Evolutionary conservation across 2,329 filamentous ascomycete genomes (phyloP).

Genomic region (Pseudohalonectria lignicola): DNA sequence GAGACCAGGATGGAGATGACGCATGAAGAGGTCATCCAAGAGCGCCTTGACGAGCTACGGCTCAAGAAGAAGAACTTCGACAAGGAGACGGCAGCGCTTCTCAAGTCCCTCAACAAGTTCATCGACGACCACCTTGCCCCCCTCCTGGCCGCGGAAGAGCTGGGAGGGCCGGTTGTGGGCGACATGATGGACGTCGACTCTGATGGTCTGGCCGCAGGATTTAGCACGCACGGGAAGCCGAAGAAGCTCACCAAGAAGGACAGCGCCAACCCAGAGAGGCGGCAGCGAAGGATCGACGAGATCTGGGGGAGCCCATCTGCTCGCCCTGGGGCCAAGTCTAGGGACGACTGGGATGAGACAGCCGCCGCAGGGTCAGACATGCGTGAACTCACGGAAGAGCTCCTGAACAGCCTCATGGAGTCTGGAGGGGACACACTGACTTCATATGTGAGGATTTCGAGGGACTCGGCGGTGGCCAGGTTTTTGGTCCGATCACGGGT

Average conservation of each 20-base stretch:
- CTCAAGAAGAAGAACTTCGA: constrained; percentile 50
- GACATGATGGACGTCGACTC: constrained; percentile 55
- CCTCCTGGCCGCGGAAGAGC: constrained; percentile 73
- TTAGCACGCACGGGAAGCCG: constrained; percentile 46
- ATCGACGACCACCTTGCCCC: constrained; percentile 58
- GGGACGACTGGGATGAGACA: constrained; percentile 30
- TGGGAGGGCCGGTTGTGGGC: constrained; percentile 74
- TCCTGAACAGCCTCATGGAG: constrained; percentile 47
- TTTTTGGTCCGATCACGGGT: constrained; percentile 56
- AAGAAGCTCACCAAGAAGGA: constrained; percentile 32
- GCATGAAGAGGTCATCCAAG: constrained; percentile 48
- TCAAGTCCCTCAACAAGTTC: constrained; percentile 56
- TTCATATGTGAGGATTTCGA: constrained; percentile 45
- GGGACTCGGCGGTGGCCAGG: constrained; percentile 51
- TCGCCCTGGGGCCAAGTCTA: constrained; percentile 6
- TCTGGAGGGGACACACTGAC: constrained; percentile 42
- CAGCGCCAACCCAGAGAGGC: constrained; percentile 29
- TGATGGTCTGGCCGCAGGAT: constrained; percentile 47
- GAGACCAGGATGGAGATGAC: constrained; percentile 45
- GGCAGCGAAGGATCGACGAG: constrained; percentile 51
- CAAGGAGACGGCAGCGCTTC: constrained; percentile 46
- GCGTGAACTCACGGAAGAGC: constrained; percentile 45
- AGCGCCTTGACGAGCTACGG: constrained; percentile 50
- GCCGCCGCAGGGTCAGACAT: constrained; percentile 44
- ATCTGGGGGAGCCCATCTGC: constrained; percentile 38